Evolutionary conservation across 192 early-diverging fungal genomes (phyloP).

Genomic region (Backusella sp.): DNA sequence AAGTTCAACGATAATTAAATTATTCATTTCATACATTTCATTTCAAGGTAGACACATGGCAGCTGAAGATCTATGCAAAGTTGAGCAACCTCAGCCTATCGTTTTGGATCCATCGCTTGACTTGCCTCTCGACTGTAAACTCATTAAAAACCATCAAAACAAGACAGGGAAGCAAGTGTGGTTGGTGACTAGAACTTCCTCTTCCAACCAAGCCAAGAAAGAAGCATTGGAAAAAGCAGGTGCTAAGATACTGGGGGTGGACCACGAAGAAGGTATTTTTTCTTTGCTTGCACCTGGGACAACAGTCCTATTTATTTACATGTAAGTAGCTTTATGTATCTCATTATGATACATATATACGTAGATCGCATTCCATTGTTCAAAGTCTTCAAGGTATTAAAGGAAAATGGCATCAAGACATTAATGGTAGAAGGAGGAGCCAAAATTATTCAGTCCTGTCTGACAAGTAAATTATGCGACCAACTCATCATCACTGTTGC

Average conservation of each 20-base stretch:
- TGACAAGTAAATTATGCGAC: slow-evolving; percentile 45
- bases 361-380: slow-evolving; percentile 8
- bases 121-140: slow-evolving; percentile 55
- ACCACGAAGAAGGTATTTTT: not conserved
- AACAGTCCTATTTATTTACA: not conserved
- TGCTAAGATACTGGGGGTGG: slow-evolving; percentile 48
- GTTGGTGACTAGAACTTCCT: slow-evolving; percentile 45
- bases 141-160: slow-evolving; percentile 41
- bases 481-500: slow-evolving; percentile 69
- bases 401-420: slow-evolving; percentile 38
- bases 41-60: not conserved
- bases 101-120: slow-evolving; percentile 73
- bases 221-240: slow-evolving; percentile 57
- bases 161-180: slow-evolving; percentile 49
- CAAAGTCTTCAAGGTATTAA: slow-evolving; percentile 29
- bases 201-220: not conserved
- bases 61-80: not conserved
- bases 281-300: not conserved
- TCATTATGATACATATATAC: not conserved
- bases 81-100: slow-evolving; percentile 69
- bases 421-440: slow-evolving; percentile 94
- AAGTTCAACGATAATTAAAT: not conserved
- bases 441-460: slow-evolving; percentile 64
- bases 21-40: not conserved
- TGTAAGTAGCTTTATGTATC: not conserved